phyloP scores from a whole-genome alignment of 306 rosid species.

The Cucurbita ficifolia region DNA sequence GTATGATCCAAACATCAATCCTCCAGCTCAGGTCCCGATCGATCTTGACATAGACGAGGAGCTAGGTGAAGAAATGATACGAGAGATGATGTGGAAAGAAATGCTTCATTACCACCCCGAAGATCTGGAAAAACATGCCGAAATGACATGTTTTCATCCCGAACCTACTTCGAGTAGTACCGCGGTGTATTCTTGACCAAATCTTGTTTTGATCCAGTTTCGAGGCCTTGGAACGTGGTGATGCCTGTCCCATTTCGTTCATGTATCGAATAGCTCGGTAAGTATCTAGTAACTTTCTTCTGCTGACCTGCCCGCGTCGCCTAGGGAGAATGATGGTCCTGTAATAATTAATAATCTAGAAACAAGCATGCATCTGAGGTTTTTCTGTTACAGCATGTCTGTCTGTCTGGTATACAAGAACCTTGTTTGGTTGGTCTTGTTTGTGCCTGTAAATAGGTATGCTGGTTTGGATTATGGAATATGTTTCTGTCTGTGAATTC shows the following conservation, averaged over 20 bases:
- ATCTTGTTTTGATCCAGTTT: not conserved
- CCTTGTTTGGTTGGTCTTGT: not conserved
- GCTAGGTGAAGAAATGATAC: slow-evolving; percentile 81
- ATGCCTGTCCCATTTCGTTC: not conserved
- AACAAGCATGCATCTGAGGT: slow-evolving; percentile 2
- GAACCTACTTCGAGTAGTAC: not conserved
- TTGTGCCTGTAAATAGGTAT: not conserved
- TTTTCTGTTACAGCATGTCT: not conserved
- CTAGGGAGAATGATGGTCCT: not conserved
- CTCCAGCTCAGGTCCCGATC: slow-evolving; percentile 66
- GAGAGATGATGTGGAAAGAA: slow-evolving; percentile 96
- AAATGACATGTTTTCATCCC: slow-evolving; percentile 22
- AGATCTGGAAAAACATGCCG: slow-evolving; percentile 18
- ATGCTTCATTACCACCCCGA: slow-evolving; percentile 88
- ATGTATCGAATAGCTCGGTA: not conserved
- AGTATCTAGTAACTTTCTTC: not conserved
- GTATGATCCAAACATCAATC: slow-evolving; percentile 59
- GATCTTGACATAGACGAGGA: slow-evolving; percentile 90
- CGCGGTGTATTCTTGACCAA: not conserved
- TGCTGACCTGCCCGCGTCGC: not conserved
- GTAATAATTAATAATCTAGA: not conserved
- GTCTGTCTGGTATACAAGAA: not conserved
- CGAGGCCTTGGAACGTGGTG: not conserved
- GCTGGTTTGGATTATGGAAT: not conserved
- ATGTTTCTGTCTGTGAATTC: not conserved